Evolutionary conservation across 2,329 filamentous ascomycete species (phyloP).

Genomic region (Rhynchosporium agropyri): DNA sequence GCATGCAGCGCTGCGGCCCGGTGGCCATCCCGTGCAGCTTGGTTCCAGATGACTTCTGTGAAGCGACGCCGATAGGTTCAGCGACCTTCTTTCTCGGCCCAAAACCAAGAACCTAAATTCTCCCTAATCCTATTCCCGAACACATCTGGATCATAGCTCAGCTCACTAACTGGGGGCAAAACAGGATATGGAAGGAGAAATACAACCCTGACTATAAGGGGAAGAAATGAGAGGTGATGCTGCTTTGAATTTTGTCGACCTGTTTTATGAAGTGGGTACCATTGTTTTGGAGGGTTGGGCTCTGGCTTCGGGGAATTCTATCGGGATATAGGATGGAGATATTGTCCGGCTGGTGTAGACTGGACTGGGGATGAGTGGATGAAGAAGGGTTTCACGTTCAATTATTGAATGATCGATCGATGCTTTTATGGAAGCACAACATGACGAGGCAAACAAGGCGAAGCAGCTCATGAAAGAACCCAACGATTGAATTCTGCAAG

Average conservation of each 20-base stretch:
- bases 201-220: slow-evolving; percentile 56
- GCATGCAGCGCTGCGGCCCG: slow-evolving; percentile 27
- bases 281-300: slow-evolving; percentile 2
- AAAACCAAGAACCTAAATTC: slow-evolving; percentile 12
- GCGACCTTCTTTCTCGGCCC: slow-evolving; percentile 7
- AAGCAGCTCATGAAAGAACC: not conserved
- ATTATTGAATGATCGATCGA: not conserved
- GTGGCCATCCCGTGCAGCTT: slow-evolving; percentile 24
- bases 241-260: not conserved
- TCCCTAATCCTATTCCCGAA: slow-evolving; percentile 1
- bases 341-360: slow-evolving; percentile 3
- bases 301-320: not conserved
- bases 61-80: slow-evolving; percentile 34
- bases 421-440: slow-evolving; percentile 9
- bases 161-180: slow-evolving; percentile 10
- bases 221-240: slow-evolving; percentile 24
- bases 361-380: not conserved
- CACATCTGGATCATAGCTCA: slow-evolving; percentile 5
- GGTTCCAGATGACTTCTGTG: slow-evolving; percentile 42
- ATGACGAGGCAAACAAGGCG: not conserved
- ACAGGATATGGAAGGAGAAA: slow-evolving; percentile 94
- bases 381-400: not conserved
- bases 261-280: not conserved
- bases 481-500: slow-evolving; percentile 3
- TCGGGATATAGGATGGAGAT: too few species aligned